Evolutionary conservation across 2,329 filamentous ascomycete species (phyloP), one percentile per base, ranked within the genome.

Genomic region (Verruconis gallopava): DNA sequence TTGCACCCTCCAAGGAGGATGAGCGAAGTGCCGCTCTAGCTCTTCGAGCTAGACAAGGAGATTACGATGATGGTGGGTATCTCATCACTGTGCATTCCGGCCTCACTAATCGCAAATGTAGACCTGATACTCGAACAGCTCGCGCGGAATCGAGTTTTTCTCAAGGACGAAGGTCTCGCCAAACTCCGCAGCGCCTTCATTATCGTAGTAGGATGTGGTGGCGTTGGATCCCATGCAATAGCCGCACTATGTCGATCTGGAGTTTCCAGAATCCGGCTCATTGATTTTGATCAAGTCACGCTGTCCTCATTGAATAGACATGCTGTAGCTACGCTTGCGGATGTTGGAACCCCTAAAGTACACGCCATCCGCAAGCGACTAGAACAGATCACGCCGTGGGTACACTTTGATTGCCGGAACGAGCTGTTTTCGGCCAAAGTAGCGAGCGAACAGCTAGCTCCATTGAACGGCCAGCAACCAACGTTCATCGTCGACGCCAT

Each of bases 261-360:
- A 21, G 85, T 93, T 34, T 79, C 81, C n/a, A 80, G 78, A 52
- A 71, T 98, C 42, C 79, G 91, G 1, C 73, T 98, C 28, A 77
- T 98, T 50, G 91, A 98, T 61, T 98, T 98, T 58, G 91, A 98
- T 59, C 91, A 98, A 69, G 89, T 98, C 22, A 93, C 88, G 0
- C 69, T 98, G 35, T 93, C 85, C 48, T 94, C 86, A 3, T 67
- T 98, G 42, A 98, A 98, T 60, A 72, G 91, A n/a, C 91, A 98
- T 62, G 86, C 91, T 5, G 81, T 98, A 1, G 91, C 91, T 4
- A 96, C 89, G 0, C 69, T 96, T 4, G 84, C 85, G 13, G 91
- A 98, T 54, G 91, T 98, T 2, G 91, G 91, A 18, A 85, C 81
- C 11, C 77, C 88, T 5, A 98, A 98, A 63, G 91, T 98, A 1